Percentiles rank a stretch among this genome's conserved stretches.
These are phyloP conservation scores for Osmanthus fragrans DNA, from an alignment of 257 asterid species.

Conservation along the genomic window DNA sequence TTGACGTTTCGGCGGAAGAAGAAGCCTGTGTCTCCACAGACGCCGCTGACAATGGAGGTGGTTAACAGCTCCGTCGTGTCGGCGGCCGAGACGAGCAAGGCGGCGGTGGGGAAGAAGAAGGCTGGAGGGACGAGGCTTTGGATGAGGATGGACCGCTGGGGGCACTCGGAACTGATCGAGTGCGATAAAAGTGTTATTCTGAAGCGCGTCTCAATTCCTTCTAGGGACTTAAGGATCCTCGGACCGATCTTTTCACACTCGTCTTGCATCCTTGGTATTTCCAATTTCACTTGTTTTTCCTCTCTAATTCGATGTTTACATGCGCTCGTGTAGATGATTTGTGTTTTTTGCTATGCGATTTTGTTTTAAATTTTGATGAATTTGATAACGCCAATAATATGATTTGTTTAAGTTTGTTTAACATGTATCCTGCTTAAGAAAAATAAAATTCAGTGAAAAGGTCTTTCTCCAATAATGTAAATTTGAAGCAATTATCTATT, in stretches of 20 bases:
- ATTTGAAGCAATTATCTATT: background rate
- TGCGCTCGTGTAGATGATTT: no score
- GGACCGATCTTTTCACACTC: slow-evolving; percentile 95
- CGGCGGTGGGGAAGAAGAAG: slow-evolving; percentile 59
- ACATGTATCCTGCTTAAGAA: no score
- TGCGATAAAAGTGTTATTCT: slow-evolving; percentile 76
- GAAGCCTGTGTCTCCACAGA: slow-evolving; percentile 37
- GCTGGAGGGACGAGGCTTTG: slow-evolving; percentile 79
- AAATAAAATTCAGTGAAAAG: background rate
- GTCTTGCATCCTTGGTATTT: slow-evolving; percentile 82
- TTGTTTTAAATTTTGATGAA: background rate
- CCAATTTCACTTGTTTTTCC: slow-evolving; percentile 13
- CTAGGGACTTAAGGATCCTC: slow-evolving; percentile 89
- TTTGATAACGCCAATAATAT: slow-evolving; percentile 8
- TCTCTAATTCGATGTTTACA: background rate
- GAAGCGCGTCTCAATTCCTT: slow-evolving; percentile 77
- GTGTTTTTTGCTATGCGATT: background rate
- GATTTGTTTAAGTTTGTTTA: no score
- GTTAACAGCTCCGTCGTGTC: background rate
- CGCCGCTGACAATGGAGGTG: slow-evolving; percentile 36
- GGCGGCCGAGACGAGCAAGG: slow-evolving; percentile 56
- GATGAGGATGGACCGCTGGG: slow-evolving; percentile 91
- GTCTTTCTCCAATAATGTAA: background rate
- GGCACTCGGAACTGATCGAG: slow-evolving; percentile 88
- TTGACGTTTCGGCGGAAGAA: slow-evolving; percentile 62